Evolutionary conservation across 2,329 filamentous ascomycete species (phyloP), one percentile per base, ranked within the genome.

Genomic region (Colletotrichum sp.): DNA sequence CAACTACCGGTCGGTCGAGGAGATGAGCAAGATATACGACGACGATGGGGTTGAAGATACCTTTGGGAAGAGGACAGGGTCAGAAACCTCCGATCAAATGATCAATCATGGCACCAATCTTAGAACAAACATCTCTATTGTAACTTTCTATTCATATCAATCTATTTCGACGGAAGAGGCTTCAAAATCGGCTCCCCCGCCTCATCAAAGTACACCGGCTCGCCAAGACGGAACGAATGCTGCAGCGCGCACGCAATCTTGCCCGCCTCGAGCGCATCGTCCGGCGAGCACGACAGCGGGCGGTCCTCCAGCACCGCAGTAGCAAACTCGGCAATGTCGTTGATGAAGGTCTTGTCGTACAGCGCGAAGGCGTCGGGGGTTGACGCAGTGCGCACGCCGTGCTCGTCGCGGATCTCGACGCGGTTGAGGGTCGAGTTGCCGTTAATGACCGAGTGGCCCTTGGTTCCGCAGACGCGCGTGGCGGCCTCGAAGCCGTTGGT

Each of bases 401-500:
- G 39, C 36, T 52, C 64, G 64, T 67, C 64, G 36, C 64, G 64
- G 64, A 67, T 52, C 18, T 39, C 44, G 15, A 67, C 64, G 36
- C 52, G 44, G 64, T 67, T 67, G 36, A 48, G 44, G 9, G 78
- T 78, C 3, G 77, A 78, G 75, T 78, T 78, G 52, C 78, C 79
- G 73, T 75, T 77, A 28, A 77, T 72, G 30, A 79, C 76, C 2
- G 75, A 78, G 71, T 84, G 82, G 28, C 80, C 83, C 73, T 83
- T 83, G n/a, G 83, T 52, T 0, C 44, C 44, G 44, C 44, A 52
- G 44, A 52, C 44, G 44, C 44, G 44, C 0, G 44, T 22, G 84
- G 66, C 83, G 83, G 3, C 79, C 71, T 85, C 84, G 59, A 83
- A 83, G 44, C 83, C 84, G 70, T 83, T 82, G 12, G 83, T 81